Base-by-base conservation (phyloP, 805 yeast species). In the Candida stauntonica region DNA sequence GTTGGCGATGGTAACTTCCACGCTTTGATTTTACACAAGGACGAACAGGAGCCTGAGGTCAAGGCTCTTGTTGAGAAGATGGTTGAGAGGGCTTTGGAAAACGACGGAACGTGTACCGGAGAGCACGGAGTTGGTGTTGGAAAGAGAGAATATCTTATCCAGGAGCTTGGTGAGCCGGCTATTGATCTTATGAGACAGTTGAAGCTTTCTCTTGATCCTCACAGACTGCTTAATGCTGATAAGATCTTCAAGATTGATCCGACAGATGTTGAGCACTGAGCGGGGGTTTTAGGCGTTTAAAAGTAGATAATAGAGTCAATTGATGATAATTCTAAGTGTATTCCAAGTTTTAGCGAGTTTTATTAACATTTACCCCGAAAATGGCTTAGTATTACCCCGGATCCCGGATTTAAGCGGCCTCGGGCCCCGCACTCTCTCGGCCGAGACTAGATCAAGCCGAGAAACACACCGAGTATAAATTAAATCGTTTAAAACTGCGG, bases 81-180 rank as follows among this genome's bases (percentile, higher is more conserved):
- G 82, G 83, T 82, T 33, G 54, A 68, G 31, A 57, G 79, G 29
- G 94, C 91, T 0, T 62, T 86, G 14, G 71, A 64, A 1, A 72
- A 79, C 27, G 94, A 85, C 37, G 94, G 95, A 2, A 86, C 95
- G 2, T 79, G 87, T 48, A 81, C 88, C 5, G 95, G 95, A 26
- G 95, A 86, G 54, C 95, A 86, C 55, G 95, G 95, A 12, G 75
- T 86, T 28, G 95, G 95, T 7, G 71, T 80, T 30, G 89, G 91
- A 26, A 86, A 86, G 54, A 62, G 89, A 46, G 73, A 72, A 20
- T 77, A 68, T 42, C 58, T 86, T 24, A 62, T 69, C 20, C 62
- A 65, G 39, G 95, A 86, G 57, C 61, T 86, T 19, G 94, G 93
- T 1, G 66, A 67, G 5, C 80, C 73, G 1, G 75, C 93, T 0